Evolutionary conservation across 1,139 yeast genomes (phyloP), one percentile per base, ranked within the genome.

Genomic region (Protomyces pachydermus): DNA sequence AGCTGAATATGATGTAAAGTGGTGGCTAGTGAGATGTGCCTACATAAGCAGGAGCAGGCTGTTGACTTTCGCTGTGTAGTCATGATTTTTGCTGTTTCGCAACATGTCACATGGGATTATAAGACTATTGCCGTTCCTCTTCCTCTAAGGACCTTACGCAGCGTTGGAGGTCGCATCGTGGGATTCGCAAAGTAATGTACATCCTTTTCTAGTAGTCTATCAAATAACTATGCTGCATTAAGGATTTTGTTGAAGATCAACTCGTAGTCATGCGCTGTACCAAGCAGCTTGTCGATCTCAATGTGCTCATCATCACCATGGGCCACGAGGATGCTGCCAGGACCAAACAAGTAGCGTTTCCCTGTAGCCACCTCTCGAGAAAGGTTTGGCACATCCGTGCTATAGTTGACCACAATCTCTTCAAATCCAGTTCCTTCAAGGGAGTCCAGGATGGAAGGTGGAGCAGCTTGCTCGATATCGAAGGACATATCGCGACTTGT

Each of bases 281-380:
- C 77, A 25, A 76, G 68, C 67, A 86, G 75, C 69, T 84, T 87
- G 2, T 73, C 71, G 46, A 81, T 76, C 8, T 80, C 80, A 37
- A 86, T 82, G 69, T 75, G 80, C 73, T 86, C 91, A 66, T 82
- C 73, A 65, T 79, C 86, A 2, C 85, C 81, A 70, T 86, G 91
- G 0, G 91, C 91, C 42, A 83, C 84, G 45, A 78, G 79, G 65
- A 86, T 85, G 1, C 84, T 75, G 0, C 91, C 91, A 0, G 91
- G 88, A 0, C 91, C 91, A 70, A 84, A 86, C 38, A 86, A 74
- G 70, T 82, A 85, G 68, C 84, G 75, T 38, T 76, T 76, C n/a
- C 75, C 74, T 53, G 70, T 68, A 2, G 77, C 76, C 2, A 60
- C 58, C 14, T 54, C 50, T n/a, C 58, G 54, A 5, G 64, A 60